Evolutionary conservation across 1,284 basidiomycete genomes (phyloP), one percentile per base, ranked within the genome.

Genomic region (Cystobasidium slooffiae): DNA sequence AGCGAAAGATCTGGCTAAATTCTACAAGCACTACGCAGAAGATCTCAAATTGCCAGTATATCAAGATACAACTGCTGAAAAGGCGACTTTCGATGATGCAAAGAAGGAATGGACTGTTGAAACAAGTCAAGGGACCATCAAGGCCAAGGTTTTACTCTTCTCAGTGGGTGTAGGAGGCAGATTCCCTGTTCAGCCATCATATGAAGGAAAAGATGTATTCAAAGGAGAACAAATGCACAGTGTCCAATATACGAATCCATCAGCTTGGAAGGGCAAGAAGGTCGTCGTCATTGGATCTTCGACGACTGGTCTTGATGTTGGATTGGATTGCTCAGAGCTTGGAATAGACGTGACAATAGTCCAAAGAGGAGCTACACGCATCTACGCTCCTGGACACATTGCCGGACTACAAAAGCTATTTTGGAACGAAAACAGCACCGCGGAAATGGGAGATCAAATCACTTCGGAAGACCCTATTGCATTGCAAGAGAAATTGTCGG

Each of bases 31-130:
- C 39, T 73, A 73, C 47, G 70, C 62, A 14, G 20, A 58, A n/a
- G 55, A 65, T n/a, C 63, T 73, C 22, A 62, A 73, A n/a, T 39
- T 73, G 10, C 70, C 70, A 16, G 55, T 66, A 14, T 73, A 65
- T 44, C 62, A 55, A 47, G 44, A 62, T 37, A 16, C 12, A 14
- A 58, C 62, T 16, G 62, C 51, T 14, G 31, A 47, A 18, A 56
- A 56, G 31, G 70, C 70, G n/a, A 49, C 20, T 16, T 72, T 56
- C 43, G 59, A 64, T 39, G 44, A 62, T 3, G 63, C 22, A 3
- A 55, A 66, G 49, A 47, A 58, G 14, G 56, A 47, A 53, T 52
- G 69, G 59, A 52, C 59, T 9, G 59, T 55, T 9, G 24, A 37
- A 47, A 43, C 56, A 18, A 52, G 31, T 16, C 37, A 41, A 3